Evolutionary conservation across 345 rosid species (phyloP), one percentile per base, ranked within the genome.

Genomic region (Capsella bursapastoris): DNA sequence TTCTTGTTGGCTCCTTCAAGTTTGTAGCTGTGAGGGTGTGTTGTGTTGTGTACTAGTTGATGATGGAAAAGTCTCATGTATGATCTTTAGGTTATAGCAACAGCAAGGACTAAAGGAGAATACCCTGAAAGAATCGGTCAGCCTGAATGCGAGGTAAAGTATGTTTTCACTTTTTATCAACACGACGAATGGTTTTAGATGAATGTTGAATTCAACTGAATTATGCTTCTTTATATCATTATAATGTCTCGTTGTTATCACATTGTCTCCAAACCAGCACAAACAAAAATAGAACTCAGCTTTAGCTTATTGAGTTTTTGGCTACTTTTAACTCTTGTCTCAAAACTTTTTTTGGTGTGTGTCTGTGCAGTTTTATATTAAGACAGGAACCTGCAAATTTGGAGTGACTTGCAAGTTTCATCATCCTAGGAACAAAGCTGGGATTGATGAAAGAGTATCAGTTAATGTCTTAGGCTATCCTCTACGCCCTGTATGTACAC

Each of bases 361-460:
- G 55, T 58, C 22, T 64, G 52, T 6, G 29, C 89, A 92, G 97
- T 89, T 85, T 83, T 92, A 85, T 73, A 79, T 92, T 82, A 90
- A 87, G 83, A 92, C 96, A 35, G 96, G 96, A 72, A 90, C 91
- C 45, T 92, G 97, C 85, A 92, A 86, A 77, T 92, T 90, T 79
- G 94, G 96, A 70, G 92, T 90, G 73, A 92, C 96, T 61, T 92
- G 97, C 88, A 92, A 90, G 83, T 92, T 92, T 79, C 88, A 92
- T 82, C 97, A 92, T 79, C 97, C 97, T 51, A 84, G 84, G 78
- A 93, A 90, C 64, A 90, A 84, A 80, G 97, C 92, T 76, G 96
- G 92, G 59, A 81, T 84, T 77, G 86, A 86, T 57, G 96, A 88
- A 80, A 85, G 86, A 56, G 92, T 87, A 64, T 83, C 96, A 50